Percentiles rank a stretch among this genome's conserved stretches.
Evolutionary conservation across 2,329 filamentous ascomycete genomes (phyloP).

Genomic region (Dothistroma septosporum): DNA sequence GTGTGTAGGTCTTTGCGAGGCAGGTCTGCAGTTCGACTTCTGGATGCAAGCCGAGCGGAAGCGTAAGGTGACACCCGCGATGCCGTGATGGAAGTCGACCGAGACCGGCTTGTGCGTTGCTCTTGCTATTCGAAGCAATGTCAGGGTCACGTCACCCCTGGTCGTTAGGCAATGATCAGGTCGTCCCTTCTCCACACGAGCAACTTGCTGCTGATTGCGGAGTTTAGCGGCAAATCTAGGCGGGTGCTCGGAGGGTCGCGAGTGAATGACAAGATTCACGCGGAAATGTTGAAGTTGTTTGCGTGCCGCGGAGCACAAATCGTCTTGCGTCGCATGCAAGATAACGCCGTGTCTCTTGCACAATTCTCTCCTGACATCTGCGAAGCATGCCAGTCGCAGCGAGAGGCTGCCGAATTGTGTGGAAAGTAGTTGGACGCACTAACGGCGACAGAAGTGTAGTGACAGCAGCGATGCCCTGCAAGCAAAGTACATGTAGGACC

Average conservation of each 20-base stretch:
- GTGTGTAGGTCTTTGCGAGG: background rate
- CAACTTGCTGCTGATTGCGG: background rate
- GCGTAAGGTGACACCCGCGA: background rate
- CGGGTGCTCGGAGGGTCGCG: background rate
- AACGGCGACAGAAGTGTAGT: background rate
- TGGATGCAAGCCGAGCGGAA: background rate
- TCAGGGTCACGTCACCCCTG: background rate
- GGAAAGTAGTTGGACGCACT: background rate
- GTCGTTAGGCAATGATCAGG: background rate
- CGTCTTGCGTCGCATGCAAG: background rate
- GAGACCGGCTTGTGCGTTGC: background rate
- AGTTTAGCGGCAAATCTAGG: background rate
- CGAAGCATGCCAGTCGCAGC: slow-evolving; percentile 4
- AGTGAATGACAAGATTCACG: background rate
- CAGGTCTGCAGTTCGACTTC: background rate
- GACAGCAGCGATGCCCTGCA: background rate
- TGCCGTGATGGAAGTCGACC: background rate
- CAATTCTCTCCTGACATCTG: background rate
- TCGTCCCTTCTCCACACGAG: background rate
- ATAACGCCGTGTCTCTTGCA: background rate
- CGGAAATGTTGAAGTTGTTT: background rate
- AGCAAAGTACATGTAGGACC: too few species aligned
- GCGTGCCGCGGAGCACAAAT: background rate
- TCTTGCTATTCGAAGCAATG: background rate
- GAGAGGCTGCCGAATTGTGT: background rate